Base-by-base conservation (phyloP, 2,329 filamentous ascomycete genomes). In the Clonostachys rosea region DNA sequence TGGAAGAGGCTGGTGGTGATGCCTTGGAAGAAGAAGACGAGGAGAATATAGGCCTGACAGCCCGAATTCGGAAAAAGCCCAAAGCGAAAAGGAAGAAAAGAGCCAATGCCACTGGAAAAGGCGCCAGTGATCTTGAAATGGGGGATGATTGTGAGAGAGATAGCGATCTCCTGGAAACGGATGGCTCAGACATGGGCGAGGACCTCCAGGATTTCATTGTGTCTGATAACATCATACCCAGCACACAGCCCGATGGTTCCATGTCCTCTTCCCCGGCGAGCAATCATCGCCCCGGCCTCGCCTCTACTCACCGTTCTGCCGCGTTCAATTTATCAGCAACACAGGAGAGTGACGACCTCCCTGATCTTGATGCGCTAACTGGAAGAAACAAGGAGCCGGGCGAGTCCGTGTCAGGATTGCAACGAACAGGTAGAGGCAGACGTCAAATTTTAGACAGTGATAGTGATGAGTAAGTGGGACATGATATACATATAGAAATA, bases 131-230 rank as follows among this genome's bases (percentile, higher is more conserved):
- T 43, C 68, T 78, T 43, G 74, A 76, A 43, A 43, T 68, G 17
- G 76, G 75, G 14, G 76, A 79, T 49, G 75, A 79, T 49, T 78
- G 75, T 53, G 71, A 68, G 46, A 64, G 72, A 18, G 72, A 73
- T 13, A 76, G 73, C 52, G 74, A 77, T 51, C 52, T 70, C 47
- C 59, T 70, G 49, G 69, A 72, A 44, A 69, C 65, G 16, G 69
- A 73, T 51, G 74, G 68, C 13, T 76, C 71, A 0, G 75, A 78
- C 48, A 65, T 68, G 49, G 74, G 72, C 12, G 67, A 63, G 41
- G 77, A 80, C 52, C 59, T 81, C 13, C 48, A 79, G 54, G 68
- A 81, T 66, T 76, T 88, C 64, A 59, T 88, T 56, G 70, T 84
- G 57, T 60, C 69, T 52, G 62, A 82, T 62, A 62, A 83, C 35